Evolutionary conservation across 2,329 filamentous ascomycete species (phyloP).

Genomic region (Alternaria brassicicola): DNA sequence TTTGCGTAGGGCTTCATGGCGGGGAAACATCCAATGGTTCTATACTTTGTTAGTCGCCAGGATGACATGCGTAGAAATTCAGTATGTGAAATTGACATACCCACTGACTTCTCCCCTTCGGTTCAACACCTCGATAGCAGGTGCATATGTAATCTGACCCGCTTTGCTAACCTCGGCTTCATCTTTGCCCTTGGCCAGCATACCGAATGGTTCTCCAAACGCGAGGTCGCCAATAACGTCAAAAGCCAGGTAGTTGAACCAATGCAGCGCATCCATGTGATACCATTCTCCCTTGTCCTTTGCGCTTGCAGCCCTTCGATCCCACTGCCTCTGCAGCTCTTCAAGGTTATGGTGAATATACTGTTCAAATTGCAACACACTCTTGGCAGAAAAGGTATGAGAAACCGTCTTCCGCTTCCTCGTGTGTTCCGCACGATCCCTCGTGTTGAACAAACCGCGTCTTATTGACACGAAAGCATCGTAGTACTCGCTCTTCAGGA

Average conservation of each 20-base stretch:
- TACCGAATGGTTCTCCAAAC: conserved; percentile 80
- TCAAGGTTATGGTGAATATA: conserved; percentile 84
- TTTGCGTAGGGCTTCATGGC: conserved; percentile 78
- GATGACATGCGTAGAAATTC: not conserved
- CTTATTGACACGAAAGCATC: conserved; percentile 89
- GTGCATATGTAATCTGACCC: conserved; percentile 69
- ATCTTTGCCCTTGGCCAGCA: conserved; percentile 78
- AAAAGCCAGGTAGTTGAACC: conserved; percentile 74
- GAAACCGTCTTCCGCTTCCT: conserved; percentile 88
- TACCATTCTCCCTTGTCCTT: conserved; percentile 61
- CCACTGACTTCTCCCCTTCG: conserved; percentile 84
- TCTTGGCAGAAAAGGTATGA: conserved; percentile 85
- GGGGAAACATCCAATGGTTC: conserved; percentile 75
- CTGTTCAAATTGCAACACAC: conserved; percentile 82
- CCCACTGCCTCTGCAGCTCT: conserved; percentile 75
- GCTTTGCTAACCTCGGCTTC: conserved; percentile 74
- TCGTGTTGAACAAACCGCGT: conserved; percentile 87
- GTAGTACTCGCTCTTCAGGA: conserved; percentile 74
- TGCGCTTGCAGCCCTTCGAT: conserved; percentile 61
- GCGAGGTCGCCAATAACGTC: conserved; percentile 65
- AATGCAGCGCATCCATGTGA: conserved; percentile 74
- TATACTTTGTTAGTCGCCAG: conserved; percentile 24
- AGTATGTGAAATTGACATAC: conserved; percentile 31
- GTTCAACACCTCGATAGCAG: conserved; percentile 87
- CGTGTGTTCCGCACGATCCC: conserved; percentile 79